Evolutionary conservation across 2,329 filamentous ascomycete species (phyloP).

Genomic region (Sarocladium oryzae): DNA sequence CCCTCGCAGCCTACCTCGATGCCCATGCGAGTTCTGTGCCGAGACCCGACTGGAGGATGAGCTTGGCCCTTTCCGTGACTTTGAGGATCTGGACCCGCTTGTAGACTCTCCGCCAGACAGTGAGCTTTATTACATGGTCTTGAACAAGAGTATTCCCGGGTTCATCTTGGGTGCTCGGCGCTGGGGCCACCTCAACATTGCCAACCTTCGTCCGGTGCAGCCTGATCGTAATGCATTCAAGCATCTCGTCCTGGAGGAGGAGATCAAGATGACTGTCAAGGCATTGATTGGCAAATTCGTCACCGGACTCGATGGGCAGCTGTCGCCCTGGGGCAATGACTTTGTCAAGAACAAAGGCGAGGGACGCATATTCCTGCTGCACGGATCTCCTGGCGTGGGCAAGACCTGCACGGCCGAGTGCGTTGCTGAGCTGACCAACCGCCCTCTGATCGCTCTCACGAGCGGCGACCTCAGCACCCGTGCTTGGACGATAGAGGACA

Average conservation of each 20-base stretch:
- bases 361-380: conserved; percentile 43
- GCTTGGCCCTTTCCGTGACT: conserved; percentile 29
- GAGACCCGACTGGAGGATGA: conserved; percentile 15
- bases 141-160: conserved; percentile 37
- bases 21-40: conserved; percentile 32
- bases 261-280: conserved; percentile 41
- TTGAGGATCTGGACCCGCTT: conserved; percentile 34
- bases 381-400: conserved; percentile 48
- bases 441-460: conserved; percentile 45
- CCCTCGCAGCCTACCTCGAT: conserved; percentile 34
- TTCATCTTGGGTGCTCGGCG: conserved; percentile 38
- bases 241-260: conserved; percentile 41
- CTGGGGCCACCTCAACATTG: conserved; percentile 37
- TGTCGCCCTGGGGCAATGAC: conserved; percentile 39
- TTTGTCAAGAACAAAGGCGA: conserved; percentile 45
- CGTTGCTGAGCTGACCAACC: conserved; percentile 42
- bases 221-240: conserved; percentile 43
- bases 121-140: conserved; percentile 37
- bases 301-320: conserved; percentile 26
- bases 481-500: conserved; percentile 31
- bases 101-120: conserved; percentile 28
- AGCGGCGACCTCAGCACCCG: conserved; percentile 40
- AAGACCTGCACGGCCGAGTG: conserved; percentile 53
- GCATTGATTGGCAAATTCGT: conserved; percentile 42
- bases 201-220: conserved; percentile 31